phyloP scores from a whole-genome alignment of 768 basidiomycete species.

The Arthromyces matolae region DNA sequence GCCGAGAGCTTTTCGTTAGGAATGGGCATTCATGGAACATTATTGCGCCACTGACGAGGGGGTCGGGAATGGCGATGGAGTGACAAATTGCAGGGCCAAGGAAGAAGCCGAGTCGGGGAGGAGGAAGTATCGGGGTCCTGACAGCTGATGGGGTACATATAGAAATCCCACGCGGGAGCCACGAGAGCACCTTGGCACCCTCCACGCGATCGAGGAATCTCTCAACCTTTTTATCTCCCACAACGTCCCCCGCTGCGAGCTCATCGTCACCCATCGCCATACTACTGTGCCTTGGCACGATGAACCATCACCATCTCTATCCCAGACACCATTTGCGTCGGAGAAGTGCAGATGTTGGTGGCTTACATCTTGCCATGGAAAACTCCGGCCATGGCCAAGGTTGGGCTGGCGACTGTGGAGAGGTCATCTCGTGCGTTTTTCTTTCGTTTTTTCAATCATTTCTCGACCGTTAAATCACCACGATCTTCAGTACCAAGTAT shows the following conservation, averaged over 20 bases:
- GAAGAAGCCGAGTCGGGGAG: background rate
- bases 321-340: constrained; percentile 35
- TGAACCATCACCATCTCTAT: constrained; percentile 4
- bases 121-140: constrained; percentile 20
- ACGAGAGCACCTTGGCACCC: constrained; percentile 39
- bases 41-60: background rate
- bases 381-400: constrained; percentile 63
- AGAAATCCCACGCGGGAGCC: constrained; percentile 40
- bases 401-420: constrained; percentile 54
- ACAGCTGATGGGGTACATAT: constrained; percentile 13
- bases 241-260: constrained; percentile 11
- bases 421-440: constrained; percentile 43
- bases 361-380: constrained; percentile 74
- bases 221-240: constrained; percentile 21
- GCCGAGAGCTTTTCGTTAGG: too few species aligned
- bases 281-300: constrained; percentile 9
- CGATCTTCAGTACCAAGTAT: constrained; percentile 58
- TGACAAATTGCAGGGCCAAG: background rate
- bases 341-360: constrained; percentile 87
- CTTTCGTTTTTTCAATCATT: background rate
- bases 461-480: constrained; percentile 8
- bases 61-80: background rate
- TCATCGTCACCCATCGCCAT: background rate
- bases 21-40: background rate
- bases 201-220: constrained; percentile 39